phyloP scores from a whole-genome alignment of 768 basidiomycete species.

The Galerina sulciceps region DNA sequence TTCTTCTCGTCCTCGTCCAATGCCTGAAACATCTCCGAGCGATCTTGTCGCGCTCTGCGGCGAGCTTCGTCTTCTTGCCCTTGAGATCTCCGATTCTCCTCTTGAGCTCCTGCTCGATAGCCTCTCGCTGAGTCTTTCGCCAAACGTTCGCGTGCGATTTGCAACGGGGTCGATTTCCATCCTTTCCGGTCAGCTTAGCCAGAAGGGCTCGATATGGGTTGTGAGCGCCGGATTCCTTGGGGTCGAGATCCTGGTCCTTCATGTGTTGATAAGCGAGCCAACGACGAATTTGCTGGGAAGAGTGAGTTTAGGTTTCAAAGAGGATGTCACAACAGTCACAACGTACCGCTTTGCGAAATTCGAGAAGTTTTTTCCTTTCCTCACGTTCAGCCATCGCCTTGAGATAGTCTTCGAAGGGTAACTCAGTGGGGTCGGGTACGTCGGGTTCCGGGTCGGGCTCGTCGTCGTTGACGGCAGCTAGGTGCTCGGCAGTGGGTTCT shows the following conservation, averaged over 20 bases:
- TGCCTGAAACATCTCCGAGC: not conserved
- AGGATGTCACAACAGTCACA: not conserved
- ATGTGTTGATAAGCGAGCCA: constrained; percentile 16
- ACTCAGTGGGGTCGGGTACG: not conserved
- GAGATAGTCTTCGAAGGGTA: not conserved
- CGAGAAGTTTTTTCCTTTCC: not conserved
- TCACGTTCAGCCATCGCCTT: not conserved
- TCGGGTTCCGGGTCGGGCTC: not conserved
- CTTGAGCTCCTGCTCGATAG: not conserved
- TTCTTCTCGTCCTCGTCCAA: not conserved
- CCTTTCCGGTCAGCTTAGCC: not conserved
- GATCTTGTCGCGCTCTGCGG: constrained; percentile 5
- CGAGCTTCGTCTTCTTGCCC: not conserved
- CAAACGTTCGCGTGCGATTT: constrained; percentile 5
- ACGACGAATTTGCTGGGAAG: constrained; percentile 12
- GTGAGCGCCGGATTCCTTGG: not conserved
- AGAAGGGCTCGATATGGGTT: not conserved
- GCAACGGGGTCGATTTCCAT: not conserved
- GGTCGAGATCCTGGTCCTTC: constrained; percentile 10
- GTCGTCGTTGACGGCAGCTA: not conserved
- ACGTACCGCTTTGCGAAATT: not conserved
- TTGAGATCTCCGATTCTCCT: not conserved
- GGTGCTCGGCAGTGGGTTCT: not conserved
- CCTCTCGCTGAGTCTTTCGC: not conserved
- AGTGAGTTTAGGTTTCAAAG: not conserved